Evolutionary conservation across 495 filamentous ascomycete species (phyloP).

Genomic region (Aspergillus indologenus): DNA sequence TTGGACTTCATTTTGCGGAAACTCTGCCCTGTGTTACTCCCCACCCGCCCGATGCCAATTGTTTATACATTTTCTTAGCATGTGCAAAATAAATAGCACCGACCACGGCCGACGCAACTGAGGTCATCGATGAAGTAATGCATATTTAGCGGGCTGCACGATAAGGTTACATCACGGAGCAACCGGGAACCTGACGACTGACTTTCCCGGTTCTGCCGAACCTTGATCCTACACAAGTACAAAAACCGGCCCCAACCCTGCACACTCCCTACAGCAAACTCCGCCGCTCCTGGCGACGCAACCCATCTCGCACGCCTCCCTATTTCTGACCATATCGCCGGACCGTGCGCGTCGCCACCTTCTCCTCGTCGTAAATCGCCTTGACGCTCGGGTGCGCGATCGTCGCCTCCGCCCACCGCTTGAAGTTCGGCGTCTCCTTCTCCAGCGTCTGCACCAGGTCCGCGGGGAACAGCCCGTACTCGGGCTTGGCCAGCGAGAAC

Average conservation of each 20-base stretch:
- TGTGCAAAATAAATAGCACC: not conserved
- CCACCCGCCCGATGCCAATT: too few species aligned
- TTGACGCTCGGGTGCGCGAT: conserved; percentile 62
- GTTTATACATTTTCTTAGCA: not conserved
- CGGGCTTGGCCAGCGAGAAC: conserved; percentile 47
- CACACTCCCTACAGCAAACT: not conserved
- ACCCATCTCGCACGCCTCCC: not conserved
- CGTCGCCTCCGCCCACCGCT: conserved; percentile 64
- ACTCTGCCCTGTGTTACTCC: too few species aligned
- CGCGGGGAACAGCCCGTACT: conserved; percentile 49
- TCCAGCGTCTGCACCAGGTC: conserved; percentile 46
- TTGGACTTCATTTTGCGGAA: too few species aligned
- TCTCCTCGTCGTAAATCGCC: conserved; percentile 57
- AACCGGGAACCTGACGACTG: too few species aligned
- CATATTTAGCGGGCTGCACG: too few species aligned
- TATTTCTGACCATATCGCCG: conserved; percentile 14
- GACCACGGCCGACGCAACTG: not conserved
- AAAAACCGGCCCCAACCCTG: too few species aligned
- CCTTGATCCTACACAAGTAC: too few species aligned
- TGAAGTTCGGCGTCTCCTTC: conserved; percentile 59
- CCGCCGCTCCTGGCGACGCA: too few species aligned
- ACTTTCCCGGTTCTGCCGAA: not conserved
- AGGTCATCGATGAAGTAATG: not conserved
- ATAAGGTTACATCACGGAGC: not conserved
- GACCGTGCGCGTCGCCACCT: conserved; percentile 16